These are phyloP conservation scores for Salmacisia buchloeana DNA, from an alignment of 1,284 basidiomycete genomes.

Conservation along the genomic window DNA sequence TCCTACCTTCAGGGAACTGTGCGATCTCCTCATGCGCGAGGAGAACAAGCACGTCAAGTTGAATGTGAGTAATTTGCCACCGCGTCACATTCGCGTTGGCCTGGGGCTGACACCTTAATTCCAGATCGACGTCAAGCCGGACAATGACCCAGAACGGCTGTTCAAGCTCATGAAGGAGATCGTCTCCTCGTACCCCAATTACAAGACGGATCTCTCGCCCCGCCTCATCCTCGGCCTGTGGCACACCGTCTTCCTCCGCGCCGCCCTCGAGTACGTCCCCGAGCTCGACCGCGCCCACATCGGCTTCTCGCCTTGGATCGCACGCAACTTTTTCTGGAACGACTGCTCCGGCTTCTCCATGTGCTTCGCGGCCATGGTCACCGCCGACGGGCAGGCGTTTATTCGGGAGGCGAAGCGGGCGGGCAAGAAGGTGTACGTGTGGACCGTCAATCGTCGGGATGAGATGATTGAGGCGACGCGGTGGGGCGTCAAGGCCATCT, in stretches of 20 bases:
- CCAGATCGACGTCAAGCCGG: slow-evolving; percentile 79
- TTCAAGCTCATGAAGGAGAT: slow-evolving; percentile 77
- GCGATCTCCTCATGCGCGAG: slow-evolving; percentile 43
- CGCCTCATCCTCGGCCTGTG: slow-evolving; percentile 73
- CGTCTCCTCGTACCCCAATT: slow-evolving; percentile 66
- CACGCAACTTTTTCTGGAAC: slow-evolving; percentile 83
- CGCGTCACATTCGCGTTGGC: slow-evolving; percentile 52
- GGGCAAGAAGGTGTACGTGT: slow-evolving; percentile 82
- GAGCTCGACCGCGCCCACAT: slow-evolving; percentile 82
- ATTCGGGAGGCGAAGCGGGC: slow-evolving; percentile 68
- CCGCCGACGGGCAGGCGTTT: slow-evolving; percentile 66
- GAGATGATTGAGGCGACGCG: slow-evolving; percentile 94
- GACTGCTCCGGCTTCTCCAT: slow-evolving; percentile 84
- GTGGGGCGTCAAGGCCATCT: slow-evolving; percentile 82
- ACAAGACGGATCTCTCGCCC: slow-evolving; percentile 76
- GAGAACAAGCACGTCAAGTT: slow-evolving; percentile 47
- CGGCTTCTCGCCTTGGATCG: slow-evolving; percentile 62
- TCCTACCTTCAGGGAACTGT: slow-evolving; percentile 45
- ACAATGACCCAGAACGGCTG: slow-evolving; percentile 80
- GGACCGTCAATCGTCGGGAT: slow-evolving; percentile 87
- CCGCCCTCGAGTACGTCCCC: slow-evolving; percentile 70
- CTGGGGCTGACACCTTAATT: background rate
- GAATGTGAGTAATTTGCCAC: slow-evolving; percentile 24
- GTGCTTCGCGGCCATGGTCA: slow-evolving; percentile 69
- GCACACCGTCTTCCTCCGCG: slow-evolving; percentile 80